Base-by-base conservation (phyloP, 2,329 filamentous ascomycete species). In the Lasiodiplodia gonubiensis region DNA sequence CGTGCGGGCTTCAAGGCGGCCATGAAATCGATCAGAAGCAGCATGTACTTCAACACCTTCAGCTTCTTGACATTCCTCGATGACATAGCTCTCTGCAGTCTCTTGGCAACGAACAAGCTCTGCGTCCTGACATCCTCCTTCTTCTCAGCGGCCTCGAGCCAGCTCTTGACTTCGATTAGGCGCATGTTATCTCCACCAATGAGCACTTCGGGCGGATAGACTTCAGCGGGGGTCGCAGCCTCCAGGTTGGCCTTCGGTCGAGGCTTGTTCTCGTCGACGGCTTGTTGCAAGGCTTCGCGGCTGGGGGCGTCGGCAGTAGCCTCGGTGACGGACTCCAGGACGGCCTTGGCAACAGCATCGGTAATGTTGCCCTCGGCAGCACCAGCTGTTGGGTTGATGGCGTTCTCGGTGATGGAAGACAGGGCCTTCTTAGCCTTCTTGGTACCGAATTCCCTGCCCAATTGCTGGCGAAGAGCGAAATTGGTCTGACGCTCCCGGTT, bases 361-460 rank as follows among this genome's bases (percentile, higher is more conserved):
- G 59, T 35, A 7, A 63, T 30, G 59, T 73, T 72, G 46, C 72
- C 68, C 46, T 67, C 69, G 51, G 79, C 51, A 69, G 71, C 42
- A 18, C 60, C 66, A 59, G 70, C 68, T 21, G 72, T 74, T 33
- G 76, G 75, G 42, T 74, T 80, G 71, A 94, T 92, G 21, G 90
- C 90, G 74, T 94, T 93, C 72, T 91, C 85, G 2, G 88, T 88
- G 70, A 86, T 84, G 67, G 89, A 86, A 33, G 85, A 84, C 71
- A 95, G 88, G 1, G 88, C 90, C 80, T 94, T 94, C 83, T 89
- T 91, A 25, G 92, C 90, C 80, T 94, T 94, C 82, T 92, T 93
- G 30, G 92, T 94, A 77, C 92, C 92, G 74, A 96, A 96, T 37
- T 90, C 88, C 72, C 91, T 86, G 49, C 91, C 91, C 14, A 96